Percentiles rank a stretch among this genome's conserved stretches.
These are phyloP conservation scores for Stephania japonica DNA, from an alignment of 164 flowering plant genomes.

Conservation along the genomic window DNA sequence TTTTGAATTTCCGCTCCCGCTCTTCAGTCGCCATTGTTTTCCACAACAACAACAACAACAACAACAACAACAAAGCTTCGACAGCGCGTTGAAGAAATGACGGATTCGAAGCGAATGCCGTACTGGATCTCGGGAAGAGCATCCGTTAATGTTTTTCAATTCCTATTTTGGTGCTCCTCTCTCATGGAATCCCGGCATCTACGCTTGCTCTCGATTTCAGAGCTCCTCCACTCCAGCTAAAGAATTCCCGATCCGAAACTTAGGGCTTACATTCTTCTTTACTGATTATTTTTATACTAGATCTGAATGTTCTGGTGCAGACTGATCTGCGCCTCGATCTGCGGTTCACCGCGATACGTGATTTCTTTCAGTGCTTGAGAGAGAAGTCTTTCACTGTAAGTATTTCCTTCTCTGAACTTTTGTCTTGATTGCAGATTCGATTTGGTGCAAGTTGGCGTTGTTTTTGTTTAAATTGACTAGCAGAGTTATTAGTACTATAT, in stretches of 20 bases:
- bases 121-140: conserved; percentile 16
- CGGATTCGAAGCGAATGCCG: conserved; percentile 21
- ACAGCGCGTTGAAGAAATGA: neutral
- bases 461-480: neutral
- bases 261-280: neutral
- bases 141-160: neutral
- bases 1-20: neutral
- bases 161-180: conserved; percentile 1
- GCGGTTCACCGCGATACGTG: conserved; percentile 4
- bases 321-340: conserved; percentile 9
- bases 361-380: conserved; percentile 11
- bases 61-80: too few species aligned
- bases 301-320: neutral
- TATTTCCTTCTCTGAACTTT: neutral
- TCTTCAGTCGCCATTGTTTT: neutral
- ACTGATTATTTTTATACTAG: neutral
- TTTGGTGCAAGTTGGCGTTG: neutral
- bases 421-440: neutral
- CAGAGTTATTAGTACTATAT: neutral
- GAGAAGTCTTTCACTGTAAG: neutral
- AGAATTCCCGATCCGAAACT: neutral
- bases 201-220: neutral
- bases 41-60: too few species aligned
- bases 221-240: neutral
- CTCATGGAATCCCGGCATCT: conserved; percentile 15